Conservation (phyloP, 75 land plant genomes). For the Isoetes taiwanensis region DNA sequence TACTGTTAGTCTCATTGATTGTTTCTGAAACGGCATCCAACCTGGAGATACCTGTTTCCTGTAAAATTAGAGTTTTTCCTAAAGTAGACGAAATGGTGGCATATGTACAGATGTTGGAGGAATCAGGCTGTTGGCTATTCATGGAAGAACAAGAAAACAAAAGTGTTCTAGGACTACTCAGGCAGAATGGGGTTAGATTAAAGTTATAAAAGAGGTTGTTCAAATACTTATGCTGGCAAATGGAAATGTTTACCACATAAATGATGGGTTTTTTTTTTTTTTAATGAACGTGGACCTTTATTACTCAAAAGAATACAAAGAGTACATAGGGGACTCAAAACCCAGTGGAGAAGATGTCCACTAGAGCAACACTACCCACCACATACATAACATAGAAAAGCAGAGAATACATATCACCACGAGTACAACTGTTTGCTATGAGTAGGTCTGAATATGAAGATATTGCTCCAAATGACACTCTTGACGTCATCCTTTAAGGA, state of each 20-base stretch:
- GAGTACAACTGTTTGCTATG: too few relatives aligned
- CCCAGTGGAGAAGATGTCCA: too few relatives aligned
- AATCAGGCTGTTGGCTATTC: slow-evolving; percentile 98
- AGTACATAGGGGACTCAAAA: too few relatives aligned
- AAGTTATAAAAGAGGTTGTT: slow-evolving; percentile 63
- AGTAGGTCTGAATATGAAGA: too few relatives aligned
- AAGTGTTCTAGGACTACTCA: slow-evolving; percentile 63
- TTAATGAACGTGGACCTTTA: too few relatives aligned
- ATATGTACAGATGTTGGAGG: slow-evolving; percentile 91
- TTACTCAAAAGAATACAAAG: too few relatives aligned
- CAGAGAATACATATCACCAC: too few relatives aligned
- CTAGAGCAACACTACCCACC: too few relatives aligned
- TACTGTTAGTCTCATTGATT: slow-evolving; percentile 66
- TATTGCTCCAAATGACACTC: too few relatives aligned
- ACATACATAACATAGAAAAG: too few relatives aligned
- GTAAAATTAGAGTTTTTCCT: slow-evolving; percentile 91
- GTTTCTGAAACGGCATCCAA: slow-evolving; percentile 56
- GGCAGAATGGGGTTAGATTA: slow-evolving; percentile 80
- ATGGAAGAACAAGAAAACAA: slow-evolving; percentile 90
- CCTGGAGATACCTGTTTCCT: slow-evolving; percentile 82
- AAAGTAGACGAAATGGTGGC: slow-evolving; percentile 60
- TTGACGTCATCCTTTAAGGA: too few relatives aligned
- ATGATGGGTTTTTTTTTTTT: too few relatives aligned
- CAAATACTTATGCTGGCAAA: slow-evolving; percentile 93
- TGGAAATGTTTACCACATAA: slow-evolving; percentile 80